Evolutionary conservation across 2,329 filamentous ascomycete genomes (phyloP).

Genomic region (Colletotrichum noveboracense): DNA sequence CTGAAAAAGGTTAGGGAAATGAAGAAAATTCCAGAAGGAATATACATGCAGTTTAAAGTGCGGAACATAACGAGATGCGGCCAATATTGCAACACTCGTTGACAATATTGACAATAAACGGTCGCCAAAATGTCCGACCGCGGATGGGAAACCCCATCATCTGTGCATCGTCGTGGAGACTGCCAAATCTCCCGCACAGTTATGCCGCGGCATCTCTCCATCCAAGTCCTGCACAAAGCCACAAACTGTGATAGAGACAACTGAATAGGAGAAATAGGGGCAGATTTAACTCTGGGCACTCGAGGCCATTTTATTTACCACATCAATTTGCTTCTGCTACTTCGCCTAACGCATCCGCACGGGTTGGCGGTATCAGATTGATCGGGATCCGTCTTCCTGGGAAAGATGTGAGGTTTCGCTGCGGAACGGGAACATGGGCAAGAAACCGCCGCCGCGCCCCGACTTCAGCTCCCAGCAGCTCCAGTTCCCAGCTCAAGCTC

Average conservation of each 20-base stretch:
- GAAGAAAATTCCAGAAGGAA: neutral
- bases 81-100: neutral
- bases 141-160: neutral
- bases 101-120: conserved; percentile 3
- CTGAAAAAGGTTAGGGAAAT: neutral
- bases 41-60: neutral
- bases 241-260: neutral
- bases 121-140: neutral
- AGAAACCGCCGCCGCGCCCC: neutral
- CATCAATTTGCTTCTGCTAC: conserved; percentile 19
- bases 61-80: neutral
- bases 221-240: neutral
- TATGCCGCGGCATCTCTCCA: neutral
- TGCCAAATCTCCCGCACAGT: neutral
- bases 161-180: neutral
- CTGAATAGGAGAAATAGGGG: neutral
- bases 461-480: neutral
- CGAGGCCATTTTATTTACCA: neutral
- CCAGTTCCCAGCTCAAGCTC: neutral
- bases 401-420: neutral
- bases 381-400: neutral
- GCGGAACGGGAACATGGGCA: neutral
- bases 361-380: conserved; percentile 11
- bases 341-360: conserved; percentile 4
- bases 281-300: neutral